Evolutionary conservation across 805 yeast species (phyloP).

Genomic region (Wickerhamomyces queroliae): DNA sequence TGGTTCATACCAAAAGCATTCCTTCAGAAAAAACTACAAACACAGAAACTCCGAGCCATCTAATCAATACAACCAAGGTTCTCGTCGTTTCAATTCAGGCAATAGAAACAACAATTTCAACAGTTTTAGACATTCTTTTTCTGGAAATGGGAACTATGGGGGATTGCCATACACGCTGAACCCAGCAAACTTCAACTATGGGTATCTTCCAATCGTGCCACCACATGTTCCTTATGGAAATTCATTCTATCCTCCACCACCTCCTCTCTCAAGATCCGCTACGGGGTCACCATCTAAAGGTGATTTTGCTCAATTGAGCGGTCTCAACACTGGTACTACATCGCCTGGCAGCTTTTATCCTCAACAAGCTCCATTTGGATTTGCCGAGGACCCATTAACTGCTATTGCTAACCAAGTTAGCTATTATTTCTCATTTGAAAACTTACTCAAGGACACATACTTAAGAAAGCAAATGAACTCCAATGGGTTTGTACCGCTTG

Average conservation of each 20-base stretch:
- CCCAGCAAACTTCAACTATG: slow-evolving; percentile 8
- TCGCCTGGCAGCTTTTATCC: not conserved
- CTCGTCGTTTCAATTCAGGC: slow-evolving; percentile 6
- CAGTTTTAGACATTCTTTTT: slow-evolving; percentile 15
- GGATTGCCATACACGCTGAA: slow-evolving; percentile 9
- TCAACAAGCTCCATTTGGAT: slow-evolving; percentile 6
- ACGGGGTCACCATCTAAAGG: not conserved
- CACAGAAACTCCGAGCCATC: slow-evolving; percentile 19
- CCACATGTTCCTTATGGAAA: not conserved
- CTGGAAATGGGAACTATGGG: slow-evolving; percentile 6
- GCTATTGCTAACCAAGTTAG: slow-evolving; percentile 57
- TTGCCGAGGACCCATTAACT: slow-evolving; percentile 14
- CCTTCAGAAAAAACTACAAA: slow-evolving; percentile 4
- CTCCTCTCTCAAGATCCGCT: not conserved
- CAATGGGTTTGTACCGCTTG: slow-evolving; percentile 66
- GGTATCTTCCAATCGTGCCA: slow-evolving; percentile 7
- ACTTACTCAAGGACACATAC: slow-evolving; percentile 75
- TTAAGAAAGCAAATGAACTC: slow-evolving; percentile 77
- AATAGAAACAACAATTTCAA: slow-evolving; percentile 8
- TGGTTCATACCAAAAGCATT: too few species aligned
- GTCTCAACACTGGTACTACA: slow-evolving; percentile 1
- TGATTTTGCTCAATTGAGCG: not conserved
- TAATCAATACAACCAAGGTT: slow-evolving; percentile 1
- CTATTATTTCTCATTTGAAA: slow-evolving; percentile 86
- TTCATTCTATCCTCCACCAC: not conserved